Conservation (phyloP, 768 basidiomycete species). For the Suillus discolor region DNA sequence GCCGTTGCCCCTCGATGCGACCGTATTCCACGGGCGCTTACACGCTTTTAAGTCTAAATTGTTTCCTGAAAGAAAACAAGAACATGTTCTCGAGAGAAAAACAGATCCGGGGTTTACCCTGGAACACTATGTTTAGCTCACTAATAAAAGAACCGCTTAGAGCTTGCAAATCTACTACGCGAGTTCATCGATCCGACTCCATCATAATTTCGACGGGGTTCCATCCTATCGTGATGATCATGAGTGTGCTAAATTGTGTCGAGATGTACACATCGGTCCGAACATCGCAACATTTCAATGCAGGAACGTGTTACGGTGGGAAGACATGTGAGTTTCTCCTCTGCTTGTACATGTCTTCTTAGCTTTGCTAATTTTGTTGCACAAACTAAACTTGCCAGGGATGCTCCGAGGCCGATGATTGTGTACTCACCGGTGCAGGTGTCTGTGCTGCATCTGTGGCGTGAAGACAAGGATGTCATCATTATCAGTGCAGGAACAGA, state of each 20-base stretch:
- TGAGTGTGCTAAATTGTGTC: constrained; percentile 1
- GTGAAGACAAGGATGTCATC: not conserved
- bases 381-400: not conserved
- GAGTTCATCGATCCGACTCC: not conserved
- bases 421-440: not conserved
- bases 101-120: not conserved
- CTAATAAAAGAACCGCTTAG: constrained; percentile 1
- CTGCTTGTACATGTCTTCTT: not conserved
- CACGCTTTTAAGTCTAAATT: constrained; percentile 1
- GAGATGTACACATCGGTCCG: constrained; percentile 6
- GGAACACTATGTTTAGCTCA: not conserved
- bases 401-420: constrained; percentile 7
- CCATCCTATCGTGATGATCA: constrained; percentile 5
- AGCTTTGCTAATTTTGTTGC: constrained; percentile 10
- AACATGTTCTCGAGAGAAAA: not conserved
- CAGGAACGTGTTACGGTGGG: constrained; percentile 12
- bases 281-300: not conserved
- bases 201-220: not conserved
- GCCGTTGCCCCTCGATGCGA: not conserved
- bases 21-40: not conserved
- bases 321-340: constrained; percentile 9
- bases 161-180: not conserved
- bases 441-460: not conserved
- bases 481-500: not conserved
- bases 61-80: not conserved